A percentile compares a stretch with the other conserved stretches of the same genome.
Conservation (phyloP, 73 alveolate genomes). For the Blepharisma stoltei region DNA sequence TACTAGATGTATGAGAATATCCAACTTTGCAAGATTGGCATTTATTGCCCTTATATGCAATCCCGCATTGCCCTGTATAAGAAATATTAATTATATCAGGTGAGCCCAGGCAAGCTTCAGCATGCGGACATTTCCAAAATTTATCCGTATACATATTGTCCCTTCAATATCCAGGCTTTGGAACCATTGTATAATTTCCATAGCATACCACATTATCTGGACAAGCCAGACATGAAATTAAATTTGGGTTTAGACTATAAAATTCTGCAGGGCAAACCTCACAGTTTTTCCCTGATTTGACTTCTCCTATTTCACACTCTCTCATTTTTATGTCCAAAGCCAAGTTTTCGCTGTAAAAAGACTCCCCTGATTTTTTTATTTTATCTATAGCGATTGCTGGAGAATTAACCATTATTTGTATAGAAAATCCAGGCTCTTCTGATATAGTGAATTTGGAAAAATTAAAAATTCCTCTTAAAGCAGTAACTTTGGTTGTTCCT, state of each 20-base stretch:
- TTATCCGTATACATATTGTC: neutral
- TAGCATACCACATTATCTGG: neutral
- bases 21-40: slow-evolving; percentile 71
- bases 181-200: slow-evolving; percentile 30
- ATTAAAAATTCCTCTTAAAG: neutral
- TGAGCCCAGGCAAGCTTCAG: slow-evolving; percentile 56
- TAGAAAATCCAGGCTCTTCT: neutral
- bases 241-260: neutral
- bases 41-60: slow-evolving; percentile 56
- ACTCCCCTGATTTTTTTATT: neutral
- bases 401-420: neutral
- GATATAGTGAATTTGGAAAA: neutral
- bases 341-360: neutral
- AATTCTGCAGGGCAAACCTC: neutral
- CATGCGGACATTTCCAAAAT: slow-evolving; percentile 41
- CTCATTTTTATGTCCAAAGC: neutral
- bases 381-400: neutral
- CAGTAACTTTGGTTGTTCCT: slow-evolving; percentile 1
- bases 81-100: slow-evolving; percentile 13
- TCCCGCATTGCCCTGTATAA: slow-evolving; percentile 60
- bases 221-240: slow-evolving; percentile 15
- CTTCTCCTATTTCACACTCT: slow-evolving; percentile 1
- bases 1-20: slow-evolving; percentile 48
- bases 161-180: slow-evolving; percentile 19
- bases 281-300: neutral